Evolutionary conservation across 208 protist genomes (phyloP).

Genomic region (Acanthamoeba quina): DNA sequence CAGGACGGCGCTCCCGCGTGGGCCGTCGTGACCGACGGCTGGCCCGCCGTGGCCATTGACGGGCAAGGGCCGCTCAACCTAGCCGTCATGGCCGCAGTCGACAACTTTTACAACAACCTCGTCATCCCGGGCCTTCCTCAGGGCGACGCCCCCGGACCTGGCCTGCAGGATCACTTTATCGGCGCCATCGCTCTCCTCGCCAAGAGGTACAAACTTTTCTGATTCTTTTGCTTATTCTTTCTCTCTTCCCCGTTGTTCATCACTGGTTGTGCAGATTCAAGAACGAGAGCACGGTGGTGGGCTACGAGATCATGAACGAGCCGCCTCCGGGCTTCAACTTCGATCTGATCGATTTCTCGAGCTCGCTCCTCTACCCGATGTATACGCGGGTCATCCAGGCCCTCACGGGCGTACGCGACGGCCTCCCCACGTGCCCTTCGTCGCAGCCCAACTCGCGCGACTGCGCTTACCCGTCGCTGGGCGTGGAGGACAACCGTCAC

Average conservation of each 20-base stretch:
- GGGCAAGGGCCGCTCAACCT: neutral
- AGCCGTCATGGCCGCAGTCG: neutral
- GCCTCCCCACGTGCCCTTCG: neutral
- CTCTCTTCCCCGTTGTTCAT: neutral
- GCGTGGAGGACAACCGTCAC: neutral
- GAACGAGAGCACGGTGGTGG: constrained; percentile 14
- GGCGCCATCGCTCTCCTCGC: neutral
- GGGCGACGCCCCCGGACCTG: constrained; percentile 17
- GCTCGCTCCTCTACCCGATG: neutral
- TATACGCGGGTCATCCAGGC: constrained; percentile 2
- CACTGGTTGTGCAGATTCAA: neutral
- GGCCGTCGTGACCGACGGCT: neutral
- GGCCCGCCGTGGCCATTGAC: neutral
- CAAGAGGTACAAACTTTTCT: neutral
- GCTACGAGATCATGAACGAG: constrained; percentile 52
- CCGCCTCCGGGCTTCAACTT: neutral
- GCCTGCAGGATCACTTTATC: constrained; percentile 27
- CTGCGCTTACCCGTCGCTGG: constrained; percentile 32
- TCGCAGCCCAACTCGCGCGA: neutral
- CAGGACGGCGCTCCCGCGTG: neutral
- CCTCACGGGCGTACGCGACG: neutral
- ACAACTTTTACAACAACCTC: constrained; percentile 22
- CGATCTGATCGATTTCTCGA: neutral
- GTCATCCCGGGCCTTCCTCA: neutral
- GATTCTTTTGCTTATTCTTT: neutral